Evolutionary conservation across 2,329 filamentous ascomycete genomes (phyloP), one percentile per base, ranked within the genome.

Genomic region (Alternaria alternata): DNA sequence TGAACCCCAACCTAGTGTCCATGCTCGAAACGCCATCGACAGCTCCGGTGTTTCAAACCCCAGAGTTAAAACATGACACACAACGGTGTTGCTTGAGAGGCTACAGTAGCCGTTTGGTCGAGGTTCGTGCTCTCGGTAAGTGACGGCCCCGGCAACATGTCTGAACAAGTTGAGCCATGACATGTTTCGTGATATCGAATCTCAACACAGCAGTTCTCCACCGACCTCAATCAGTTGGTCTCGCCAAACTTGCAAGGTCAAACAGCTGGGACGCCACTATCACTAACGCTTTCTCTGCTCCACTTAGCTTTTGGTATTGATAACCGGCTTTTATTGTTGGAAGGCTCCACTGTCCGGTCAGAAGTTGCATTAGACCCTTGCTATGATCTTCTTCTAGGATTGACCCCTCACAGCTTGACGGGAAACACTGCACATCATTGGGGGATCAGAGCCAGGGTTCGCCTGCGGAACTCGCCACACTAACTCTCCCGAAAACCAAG

Each of bases 171-270:
- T 46, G 41, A 56, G 52, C 46, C 52, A 24, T 60, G 57, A 51
- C 57, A 60, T 51, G 57, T 60, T 57, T 60, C 38, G 53, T 51
- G 47, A 56, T 56, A 41, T 60, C 46, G 52, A 60, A 60, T 56
- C 41, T 43, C 36, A 32, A 49, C 30, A 48, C 42, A 47, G n/a
- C 51, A 44, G 16, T 30, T 18, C 51, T 14, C 51, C 28, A 44
- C 51, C 39, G 18, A 53, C 39, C 4, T 53, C 51, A 26, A 53
- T 43, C 14, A 16, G 26, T 28, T 42, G 14, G 16, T 32, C 20
- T 42, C 38, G 41, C 18, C 12, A 30, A 39, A 26, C 18, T 22
- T 14, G 28, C 32, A 49, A 32, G 46, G 11, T 49, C 46, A 49
- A 49, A 49, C 46, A 49, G 11, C 20, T 3, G 30, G 32, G 14